Conservation (phyloP, 306 rosid species). For the Amphicarpaea edgeworthii region DNA sequence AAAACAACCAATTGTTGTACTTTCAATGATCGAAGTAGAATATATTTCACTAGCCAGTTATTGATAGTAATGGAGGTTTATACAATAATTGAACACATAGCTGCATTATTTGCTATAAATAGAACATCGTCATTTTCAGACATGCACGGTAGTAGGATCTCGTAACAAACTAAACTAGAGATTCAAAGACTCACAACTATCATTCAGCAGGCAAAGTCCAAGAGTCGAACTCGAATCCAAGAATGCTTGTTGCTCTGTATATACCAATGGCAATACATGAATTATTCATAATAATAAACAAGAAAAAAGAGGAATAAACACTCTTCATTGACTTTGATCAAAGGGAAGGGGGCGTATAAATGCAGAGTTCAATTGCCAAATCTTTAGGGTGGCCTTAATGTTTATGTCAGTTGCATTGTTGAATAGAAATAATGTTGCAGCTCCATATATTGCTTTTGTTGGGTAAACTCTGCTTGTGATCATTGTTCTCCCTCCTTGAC, state of each 20-base stretch:
- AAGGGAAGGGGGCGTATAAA: conserved; percentile 65
- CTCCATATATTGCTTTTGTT: conserved; percentile 81
- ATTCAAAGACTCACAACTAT: too few species aligned
- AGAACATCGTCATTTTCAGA: too few species aligned
- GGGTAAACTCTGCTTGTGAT: conserved; percentile 76
- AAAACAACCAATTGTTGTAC: too few species aligned
- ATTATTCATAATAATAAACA: background rate
- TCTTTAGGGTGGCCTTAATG: conserved; percentile 61
- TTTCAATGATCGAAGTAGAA: too few species aligned
- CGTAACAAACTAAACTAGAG: too few species aligned
- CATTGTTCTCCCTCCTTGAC: conserved; percentile 74
- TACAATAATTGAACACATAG: too few species aligned
- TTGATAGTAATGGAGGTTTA: too few species aligned
- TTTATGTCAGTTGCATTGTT: conserved; percentile 73
- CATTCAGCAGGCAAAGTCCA: too few species aligned
- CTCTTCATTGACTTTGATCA: conserved; percentile 37
- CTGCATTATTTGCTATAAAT: too few species aligned
- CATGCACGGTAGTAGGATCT: too few species aligned
- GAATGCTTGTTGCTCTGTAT: background rate
- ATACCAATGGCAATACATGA: background rate
- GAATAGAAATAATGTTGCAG: conserved; percentile 71
- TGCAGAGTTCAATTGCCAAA: conserved; percentile 77
- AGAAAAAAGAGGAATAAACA: background rate
- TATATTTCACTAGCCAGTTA: too few species aligned
- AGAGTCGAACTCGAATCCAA: too few species aligned